Evolutionary conservation across 1,284 basidiomycete species (phyloP).

Genomic region (Salmacisia buchloeana): DNA sequence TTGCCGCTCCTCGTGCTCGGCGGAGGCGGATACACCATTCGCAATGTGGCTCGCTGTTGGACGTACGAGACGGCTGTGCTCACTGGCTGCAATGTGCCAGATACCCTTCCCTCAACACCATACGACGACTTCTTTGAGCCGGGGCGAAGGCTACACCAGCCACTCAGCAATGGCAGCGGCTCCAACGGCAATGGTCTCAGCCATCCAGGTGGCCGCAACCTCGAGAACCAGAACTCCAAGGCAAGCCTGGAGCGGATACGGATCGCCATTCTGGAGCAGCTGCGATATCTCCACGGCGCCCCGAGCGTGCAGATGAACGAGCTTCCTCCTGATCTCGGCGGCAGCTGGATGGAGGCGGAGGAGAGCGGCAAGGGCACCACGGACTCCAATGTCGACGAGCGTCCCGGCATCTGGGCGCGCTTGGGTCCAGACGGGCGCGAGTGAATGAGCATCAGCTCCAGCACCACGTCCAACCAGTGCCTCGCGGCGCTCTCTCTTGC

Average conservation of each 20-base stretch:
- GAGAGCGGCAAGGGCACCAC: not conserved
- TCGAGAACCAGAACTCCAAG: constrained; percentile 86
- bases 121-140: constrained; percentile 93
- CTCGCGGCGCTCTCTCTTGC: not conserved
- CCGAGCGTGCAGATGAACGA: constrained; percentile 95
- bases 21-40: constrained; percentile 88
- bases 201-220: constrained; percentile 53
- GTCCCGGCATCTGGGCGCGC: not conserved
- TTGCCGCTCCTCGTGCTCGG: constrained; percentile 85
- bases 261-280: constrained; percentile 76
- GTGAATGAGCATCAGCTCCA: not conserved
- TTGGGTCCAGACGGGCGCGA: not conserved
- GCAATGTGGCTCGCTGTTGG: constrained; percentile 95
- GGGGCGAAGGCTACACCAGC: constrained; percentile 85
- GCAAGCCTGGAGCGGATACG: constrained; percentile 71
- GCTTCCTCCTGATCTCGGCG: constrained; percentile 83
- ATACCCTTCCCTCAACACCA: constrained; percentile 78
- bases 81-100: constrained; percentile 64
- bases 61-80: constrained; percentile 94
- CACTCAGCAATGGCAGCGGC: constrained; percentile 54
- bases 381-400: not conserved
- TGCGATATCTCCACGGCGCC: constrained; percentile 87
- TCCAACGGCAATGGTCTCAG: not conserved
- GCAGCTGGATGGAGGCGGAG: constrained; percentile 72
- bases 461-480: not conserved